These are phyloP conservation scores for Solanum virginianum DNA, from an alignment of 257 asterid genomes.

Conservation along the genomic window DNA sequence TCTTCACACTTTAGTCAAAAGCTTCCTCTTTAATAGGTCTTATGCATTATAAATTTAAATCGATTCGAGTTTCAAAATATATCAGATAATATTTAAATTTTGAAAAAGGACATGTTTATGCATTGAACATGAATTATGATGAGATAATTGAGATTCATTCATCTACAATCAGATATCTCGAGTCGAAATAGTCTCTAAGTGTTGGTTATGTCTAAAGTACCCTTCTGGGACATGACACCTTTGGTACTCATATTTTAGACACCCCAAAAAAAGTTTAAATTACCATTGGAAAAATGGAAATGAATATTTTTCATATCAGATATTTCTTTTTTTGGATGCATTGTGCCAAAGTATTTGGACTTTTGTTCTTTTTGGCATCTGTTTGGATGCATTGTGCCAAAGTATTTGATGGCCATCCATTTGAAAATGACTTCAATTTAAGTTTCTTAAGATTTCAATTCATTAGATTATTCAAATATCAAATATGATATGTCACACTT, in stretches of 20 bases:
- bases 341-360: neutral
- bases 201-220: too few species aligned
- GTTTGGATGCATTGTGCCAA: neutral
- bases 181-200: too few species aligned
- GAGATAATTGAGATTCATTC: neutral
- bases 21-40: neutral
- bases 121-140: rapidly evolving
- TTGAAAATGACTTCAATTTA: neutral
- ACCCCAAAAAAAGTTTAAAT: neutral
- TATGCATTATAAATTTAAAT: neutral
- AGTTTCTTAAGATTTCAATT: neutral
- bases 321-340: neutral
- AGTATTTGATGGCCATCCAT: neutral
- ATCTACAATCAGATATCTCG: rapidly evolving
- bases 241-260: too few species aligned
- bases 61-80: neutral
- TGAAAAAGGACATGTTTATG: too few species aligned
- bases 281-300: neutral
- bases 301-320: neutral
- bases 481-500: neutral
- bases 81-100: too few species aligned
- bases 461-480: neutral
- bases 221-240: too few species aligned
- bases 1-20: too few species aligned
- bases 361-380: too few species aligned